These are phyloP conservation scores for Comarum palustre DNA, from an alignment of 306 rosid species.

Conservation along the genomic window DNA sequence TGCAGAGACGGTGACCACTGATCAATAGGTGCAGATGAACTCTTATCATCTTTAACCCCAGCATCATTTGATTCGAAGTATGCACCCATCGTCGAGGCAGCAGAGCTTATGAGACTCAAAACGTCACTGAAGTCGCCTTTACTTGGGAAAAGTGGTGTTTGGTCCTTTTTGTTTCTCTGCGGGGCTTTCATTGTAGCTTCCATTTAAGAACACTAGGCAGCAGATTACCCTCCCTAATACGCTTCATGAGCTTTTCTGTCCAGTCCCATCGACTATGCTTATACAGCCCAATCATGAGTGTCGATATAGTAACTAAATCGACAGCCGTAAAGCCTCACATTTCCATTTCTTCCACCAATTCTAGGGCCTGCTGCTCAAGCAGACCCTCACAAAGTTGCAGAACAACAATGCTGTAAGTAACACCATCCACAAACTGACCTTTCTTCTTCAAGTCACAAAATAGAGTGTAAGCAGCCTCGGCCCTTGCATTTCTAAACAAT, in stretches of 20 bases:
- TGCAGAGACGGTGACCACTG: slow-evolving; percentile 83
- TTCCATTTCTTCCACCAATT: slow-evolving; percentile 92
- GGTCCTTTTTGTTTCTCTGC: slow-evolving; percentile 54
- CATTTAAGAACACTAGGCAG: slow-evolving; percentile 67
- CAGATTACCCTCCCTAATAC: slow-evolving; percentile 65
- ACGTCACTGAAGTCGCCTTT: slow-evolving; percentile 58
- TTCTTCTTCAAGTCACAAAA: slow-evolving; percentile 84
- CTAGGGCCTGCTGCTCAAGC: slow-evolving; percentile 68
- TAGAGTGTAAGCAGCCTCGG: slow-evolving; percentile 69
- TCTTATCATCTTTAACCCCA: slow-evolving; percentile 24
- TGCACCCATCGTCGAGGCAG: slow-evolving; percentile 21
- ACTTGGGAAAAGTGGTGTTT: slow-evolving; percentile 54
- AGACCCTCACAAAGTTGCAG: slow-evolving; percentile 72
- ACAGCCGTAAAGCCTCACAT: slow-evolving; percentile 67
- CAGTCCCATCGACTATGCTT: slow-evolving; percentile 69
- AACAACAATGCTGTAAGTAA: slow-evolving; percentile 75
- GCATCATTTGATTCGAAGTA: slow-evolving; percentile 20
- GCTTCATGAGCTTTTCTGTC: slow-evolving; percentile 82
- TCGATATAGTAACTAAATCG: slow-evolving; percentile 70
- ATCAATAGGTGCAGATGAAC: slow-evolving; percentile 26
- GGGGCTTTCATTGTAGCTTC: slow-evolving; percentile 64
- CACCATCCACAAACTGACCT: slow-evolving; percentile 75
- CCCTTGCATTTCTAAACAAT: slow-evolving; percentile 71
- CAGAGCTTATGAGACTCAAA: slow-evolving; percentile 39
- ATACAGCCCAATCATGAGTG: slow-evolving; percentile 65